Evolutionary conservation across 139 green algal species (phyloP), one percentile per base, ranked within the genome.

Genomic region (Chlamydomonas sphaeroides): DNA sequence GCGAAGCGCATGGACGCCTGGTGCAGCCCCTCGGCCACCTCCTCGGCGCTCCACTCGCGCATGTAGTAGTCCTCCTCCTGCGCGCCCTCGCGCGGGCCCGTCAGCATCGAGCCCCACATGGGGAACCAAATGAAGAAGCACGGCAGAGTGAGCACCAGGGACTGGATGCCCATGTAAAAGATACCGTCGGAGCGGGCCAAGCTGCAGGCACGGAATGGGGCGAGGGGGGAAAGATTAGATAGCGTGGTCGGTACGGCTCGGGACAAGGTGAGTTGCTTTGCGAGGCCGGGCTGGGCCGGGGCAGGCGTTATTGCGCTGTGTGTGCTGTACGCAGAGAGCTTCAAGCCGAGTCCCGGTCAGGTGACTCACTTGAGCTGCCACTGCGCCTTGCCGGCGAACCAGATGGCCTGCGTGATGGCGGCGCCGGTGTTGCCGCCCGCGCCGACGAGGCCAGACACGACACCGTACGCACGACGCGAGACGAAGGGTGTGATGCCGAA

Each of bases 401-500:
- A 98, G 49, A 97, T 89, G 68, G 91, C 91, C 89, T 98, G 94
- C 42, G 92, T 98, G 68, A 98, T 88, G 26, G 92, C 92, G 21
- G 91, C 88, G 41, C 97, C 97, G 3, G 90, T 85, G 89, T 98
- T 98, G 48, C 96, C 97, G 59, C 97, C 97, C 25, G 96, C 95
- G 59, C 96, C 95, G 32, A 98, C 91, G 2, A 98, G 87, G 45
- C 97, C 97, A 35, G 94, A 96, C 5, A 96, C 92, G 20, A 98
- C 85, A 26, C 97, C 97, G 51, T 96, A 92, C 3, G 91, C 87
- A 2, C 96, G 88, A 71, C 94, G 91, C 28, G 94, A 97, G 5
- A 98, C 83, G 81, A 98, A 99, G n/a, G 96, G 96, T 26, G 95
- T 93, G 25, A 98, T 88, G 67, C 95, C 96, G 88, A 95, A 99